Base-by-base conservation (phyloP, 179 eudicot genomes). In the Patellifolia procumbens region DNA sequence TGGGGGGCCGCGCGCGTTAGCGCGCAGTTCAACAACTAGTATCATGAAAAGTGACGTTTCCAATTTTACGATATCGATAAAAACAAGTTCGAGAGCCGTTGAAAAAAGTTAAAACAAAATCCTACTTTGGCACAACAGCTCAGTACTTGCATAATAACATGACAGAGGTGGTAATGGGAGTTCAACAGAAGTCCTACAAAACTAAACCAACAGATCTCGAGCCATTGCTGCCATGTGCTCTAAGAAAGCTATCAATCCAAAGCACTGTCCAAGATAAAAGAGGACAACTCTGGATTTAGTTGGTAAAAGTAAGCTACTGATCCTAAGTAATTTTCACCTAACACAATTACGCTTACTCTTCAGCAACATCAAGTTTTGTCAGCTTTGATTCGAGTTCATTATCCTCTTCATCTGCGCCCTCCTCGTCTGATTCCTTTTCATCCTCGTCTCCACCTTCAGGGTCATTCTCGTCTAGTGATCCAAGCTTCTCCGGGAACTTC, bases 391-490 rank as follows among this genome's bases (percentile, higher is more conserved):
- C 92, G 37, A 90, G 72, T 68, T 83, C 91, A 74, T 51, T 74
- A 1, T 72, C 80, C n/a, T 37, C 65, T 35, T 74, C 81, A 60
- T 80, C 43, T n/a, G n/a, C 81, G 52, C 68, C 69, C 26, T 77
- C 87, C 35, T 74, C 83, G 6, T 76, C 81, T 0, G 74, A 78
- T 19, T 84, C 83, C 20, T 82, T 83, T 19, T 86, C 84, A 63
- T 90, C 71, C 13, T 81, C 86, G 60, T 87, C 92, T 62, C 68
- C 87, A 22, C 88, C 92, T 59, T 88, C 89, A 12, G 94, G 91
- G 74, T 90, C 94, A 76, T 88, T 90, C 75, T 90, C 94, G 32
- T 90, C 89, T 75, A 88, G 80, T 5, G 94, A 76, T 29, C 90
- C 92, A 53, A 90, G 85, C 85, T 75, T 84, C 31, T 80, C 82